Evolutionary conservation across 352 stramenopile genomes (phyloP), one percentile per base, ranked within the genome.

Genomic region (Phytophthora crassamura): DNA sequence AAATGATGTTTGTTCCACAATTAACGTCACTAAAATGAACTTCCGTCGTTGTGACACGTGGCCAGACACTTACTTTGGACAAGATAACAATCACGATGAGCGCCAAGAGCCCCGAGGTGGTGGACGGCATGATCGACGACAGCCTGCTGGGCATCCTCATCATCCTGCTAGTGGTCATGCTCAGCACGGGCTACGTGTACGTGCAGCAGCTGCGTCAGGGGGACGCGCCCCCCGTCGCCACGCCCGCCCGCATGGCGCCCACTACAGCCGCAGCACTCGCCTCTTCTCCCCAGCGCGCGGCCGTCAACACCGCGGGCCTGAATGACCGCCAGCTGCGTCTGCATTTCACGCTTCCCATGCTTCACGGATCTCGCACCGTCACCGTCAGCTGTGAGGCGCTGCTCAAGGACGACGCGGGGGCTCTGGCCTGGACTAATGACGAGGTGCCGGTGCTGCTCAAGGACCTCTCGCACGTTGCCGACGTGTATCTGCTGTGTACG

Each of bases 101-200:
- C 32, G 64, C 67, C 28, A 76, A 78, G 56, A 76, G 66, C 58
- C 67, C 74, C 40, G 77, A 88, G 39, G 66, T 83, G 10, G 55
- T 86, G 39, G 78, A 88, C 61, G 59, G 61, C 35, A 76, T 87
- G 70, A 74, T 87, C 53, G 81, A 90, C 69, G 84, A 93, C 66
- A 88, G 78, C 59, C 74, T 85, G 47, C 61, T 93, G 46, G 82
- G 80, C 52, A 75, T 91, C 53, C 67, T 93, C 34, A 72, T 93
- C 59, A 69, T 93, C 49, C 66, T 93, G 34, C 75, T 93, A 30
- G 77, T 90, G 9, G 72, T 93, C 34, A 72, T 90, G 64, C 64
- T 90, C 33, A 88, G 80, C 61, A 90, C 84, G 0, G 86, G 84
- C 43, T 93, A 93, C 69, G 77, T 93, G 11, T 89, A 88, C 52